phyloP scores from a whole-genome alignment of 1,284 basidiomycete genomes.

The Cutaneotrichosporon dermatis region DNA sequence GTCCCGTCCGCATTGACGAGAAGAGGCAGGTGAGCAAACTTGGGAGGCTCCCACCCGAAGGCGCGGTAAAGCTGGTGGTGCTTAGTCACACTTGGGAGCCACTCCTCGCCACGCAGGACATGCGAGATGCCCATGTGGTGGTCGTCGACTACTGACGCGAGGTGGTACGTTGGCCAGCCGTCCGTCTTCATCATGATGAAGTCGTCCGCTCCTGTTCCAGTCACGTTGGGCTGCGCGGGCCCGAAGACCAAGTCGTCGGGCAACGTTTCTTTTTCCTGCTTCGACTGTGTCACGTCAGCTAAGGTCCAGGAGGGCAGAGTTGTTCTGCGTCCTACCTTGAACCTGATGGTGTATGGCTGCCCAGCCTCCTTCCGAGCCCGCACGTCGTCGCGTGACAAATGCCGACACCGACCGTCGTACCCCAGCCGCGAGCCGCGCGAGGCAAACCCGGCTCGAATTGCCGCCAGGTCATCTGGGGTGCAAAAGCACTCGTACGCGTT shows the following conservation, averaged over 20 bases:
- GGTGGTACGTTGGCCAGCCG: constrained; percentile 90
- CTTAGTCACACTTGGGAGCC: constrained; percentile 89
- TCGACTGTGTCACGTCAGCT: constrained; percentile 15
- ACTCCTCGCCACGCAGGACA: constrained; percentile 92
- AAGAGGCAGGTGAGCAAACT: constrained; percentile 87
- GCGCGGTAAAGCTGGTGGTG: constrained; percentile 85
- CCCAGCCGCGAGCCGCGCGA: constrained; percentile 66
- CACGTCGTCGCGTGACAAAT: constrained; percentile 79
- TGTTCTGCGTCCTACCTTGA: constrained; percentile 61
- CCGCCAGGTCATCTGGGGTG: constrained; percentile 61
- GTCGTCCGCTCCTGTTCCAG: constrained; percentile 58
- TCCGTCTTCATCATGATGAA: constrained; percentile 91
- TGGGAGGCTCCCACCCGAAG: constrained; percentile 66
- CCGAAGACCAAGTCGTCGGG: constrained; percentile 34
- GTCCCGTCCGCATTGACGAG: constrained; percentile 84
- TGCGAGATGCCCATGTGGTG: constrained; percentile 94
- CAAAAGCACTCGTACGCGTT: constrained; percentile 96
- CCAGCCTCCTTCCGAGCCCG: constrained; percentile 66
- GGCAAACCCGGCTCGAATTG: constrained; percentile 64
- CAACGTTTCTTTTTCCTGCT: constrained; percentile 18
- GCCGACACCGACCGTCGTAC: constrained; percentile 80
- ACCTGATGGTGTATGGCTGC: constrained; percentile 73
- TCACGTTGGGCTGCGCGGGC: constrained; percentile 24
- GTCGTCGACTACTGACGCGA: constrained; percentile 94
- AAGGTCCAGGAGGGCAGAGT: not conserved